Base-by-base conservation (phyloP, 768 basidiomycete species). In the Chalciporus pseudorubinellus region DNA sequence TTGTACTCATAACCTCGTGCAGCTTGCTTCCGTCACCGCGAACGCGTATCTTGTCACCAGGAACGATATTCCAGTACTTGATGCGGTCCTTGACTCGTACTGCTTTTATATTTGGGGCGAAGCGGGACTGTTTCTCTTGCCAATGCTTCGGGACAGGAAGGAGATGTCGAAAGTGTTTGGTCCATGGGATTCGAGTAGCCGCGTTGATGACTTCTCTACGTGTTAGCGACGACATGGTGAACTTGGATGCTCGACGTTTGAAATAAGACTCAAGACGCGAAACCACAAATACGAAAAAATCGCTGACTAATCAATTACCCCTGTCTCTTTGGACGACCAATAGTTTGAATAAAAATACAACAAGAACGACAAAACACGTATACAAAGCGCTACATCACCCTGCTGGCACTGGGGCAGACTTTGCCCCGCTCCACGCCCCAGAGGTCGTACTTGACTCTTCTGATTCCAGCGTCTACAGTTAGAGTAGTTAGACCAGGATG, bases 11-110 rank as follows among this genome's bases (percentile, higher is more conserved):
- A 31, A 93, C 89, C 63, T 91, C 85, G 41, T 82, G 81, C 29
- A 91, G 60, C 14, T 76, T 79, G 22, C 75, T 74, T 53, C 75
- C 73, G 66, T 89, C 85, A 21, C 87, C 86, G 7, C 81, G 77
- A 49, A 91, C 56, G 44, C 85, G 80, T 61, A 93, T 81, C 48
- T 78, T 80, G 72, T 93, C 91, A 7, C 91, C 91, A 6, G 92
- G 89, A 29, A 90, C 85, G 53, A 93, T 79, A 63, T 92, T 93
- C 91, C 91, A 93, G 63, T 81, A 82, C 66, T 89, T 87, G 46
- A 93, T 87, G 42, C 91, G 77, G 60, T 90, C 85, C 51, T 77
- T 75, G 11, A 80, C 77, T 12, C 78, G 75, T 40, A 80, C 82
- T 36, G 79, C 78, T 64, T 87, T 87, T 48, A 72, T 40, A 10